Evolutionary conservation across 768 basidiomycete genomes (phyloP).

Genomic region (Mycena latifolia): DNA sequence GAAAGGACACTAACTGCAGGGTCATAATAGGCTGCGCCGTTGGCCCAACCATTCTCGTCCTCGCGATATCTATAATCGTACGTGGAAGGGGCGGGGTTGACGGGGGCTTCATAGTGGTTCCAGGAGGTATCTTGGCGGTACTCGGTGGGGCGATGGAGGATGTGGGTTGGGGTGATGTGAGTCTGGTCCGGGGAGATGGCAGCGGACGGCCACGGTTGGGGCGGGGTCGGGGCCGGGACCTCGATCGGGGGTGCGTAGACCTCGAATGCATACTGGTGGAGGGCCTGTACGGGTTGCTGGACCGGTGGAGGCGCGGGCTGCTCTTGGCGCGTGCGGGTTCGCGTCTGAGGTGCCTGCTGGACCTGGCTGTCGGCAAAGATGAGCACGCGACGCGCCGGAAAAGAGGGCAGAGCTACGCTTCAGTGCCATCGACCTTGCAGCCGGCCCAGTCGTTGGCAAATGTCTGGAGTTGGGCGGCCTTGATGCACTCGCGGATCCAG

Average conservation of each 20-base stretch:
- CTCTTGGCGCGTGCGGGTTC: conserved; percentile 30
- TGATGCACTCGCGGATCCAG: conserved; percentile 86
- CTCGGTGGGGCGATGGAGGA: conserved; percentile 59
- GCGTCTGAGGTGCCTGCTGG: conserved; percentile 14
- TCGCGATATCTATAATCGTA: conserved; percentile 76
- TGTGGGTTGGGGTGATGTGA: conserved; percentile 54
- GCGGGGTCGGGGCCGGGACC: conserved; percentile 48
- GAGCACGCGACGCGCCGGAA: conserved; percentile 8
- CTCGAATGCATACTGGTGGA: conserved; percentile 47
- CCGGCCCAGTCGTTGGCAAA: conserved; percentile 84
- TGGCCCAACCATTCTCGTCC: conserved; percentile 66
- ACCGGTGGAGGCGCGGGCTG: conserved; percentile 6
- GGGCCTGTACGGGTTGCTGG: conserved; percentile 9
- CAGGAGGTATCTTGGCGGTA: conserved; percentile 65
- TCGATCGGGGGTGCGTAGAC: conserved; percentile 56
- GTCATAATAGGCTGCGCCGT: conserved; percentile 68
- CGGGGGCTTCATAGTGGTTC: conserved; percentile 65
- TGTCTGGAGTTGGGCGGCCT: conserved; percentile 75
- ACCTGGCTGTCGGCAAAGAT: conserved; percentile 16
- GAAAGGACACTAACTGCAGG: conserved; percentile 56
- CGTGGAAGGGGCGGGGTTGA: conserved; percentile 57
- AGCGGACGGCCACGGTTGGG: conserved; percentile 76
- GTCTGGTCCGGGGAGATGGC: conserved; percentile 75
- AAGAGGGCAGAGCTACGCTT: conserved; percentile 63
- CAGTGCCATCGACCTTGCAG: conserved; percentile 83